Evolutionary conservation across 345 rosid genomes (phyloP).

Genomic region (Aquilaria malaccensis): DNA sequence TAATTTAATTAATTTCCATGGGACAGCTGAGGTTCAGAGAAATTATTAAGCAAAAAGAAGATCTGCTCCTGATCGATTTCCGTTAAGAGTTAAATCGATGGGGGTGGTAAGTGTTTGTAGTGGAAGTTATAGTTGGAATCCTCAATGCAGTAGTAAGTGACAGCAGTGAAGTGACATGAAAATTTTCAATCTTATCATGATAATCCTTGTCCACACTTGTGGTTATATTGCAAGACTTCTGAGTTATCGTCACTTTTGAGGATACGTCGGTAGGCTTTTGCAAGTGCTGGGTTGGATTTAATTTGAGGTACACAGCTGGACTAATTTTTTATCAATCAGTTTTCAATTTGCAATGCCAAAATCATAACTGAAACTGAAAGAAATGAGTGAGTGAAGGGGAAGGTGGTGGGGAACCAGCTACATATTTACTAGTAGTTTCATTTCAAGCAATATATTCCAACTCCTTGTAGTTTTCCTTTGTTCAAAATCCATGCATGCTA

Average conservation of each 20-base stretch:
- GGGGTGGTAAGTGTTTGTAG: neutral
- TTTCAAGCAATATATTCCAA: too few species aligned
- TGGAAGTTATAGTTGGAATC: constrained; percentile 11
- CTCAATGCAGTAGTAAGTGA: constrained; percentile 4
- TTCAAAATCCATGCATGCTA: too few species aligned
- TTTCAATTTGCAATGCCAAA: too few species aligned
- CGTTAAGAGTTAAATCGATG: neutral
- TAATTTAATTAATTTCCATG: neutral
- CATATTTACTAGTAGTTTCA: too few species aligned
- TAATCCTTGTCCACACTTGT: constrained; percentile 8
- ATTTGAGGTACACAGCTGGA: constrained; percentile 1
- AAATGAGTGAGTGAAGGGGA: too few species aligned
- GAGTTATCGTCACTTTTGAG: constrained; percentile 1
- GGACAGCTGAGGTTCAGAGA: neutral
- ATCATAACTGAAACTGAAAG: too few species aligned
- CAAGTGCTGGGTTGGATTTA: constrained; percentile 20
- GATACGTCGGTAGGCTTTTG: constrained; percentile 11
- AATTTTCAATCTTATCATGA: constrained; percentile 8
- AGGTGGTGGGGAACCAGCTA: too few species aligned
- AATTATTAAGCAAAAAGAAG: neutral
- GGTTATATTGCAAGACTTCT: constrained; percentile 12
- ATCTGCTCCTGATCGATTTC: neutral
- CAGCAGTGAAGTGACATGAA: constrained; percentile 7
- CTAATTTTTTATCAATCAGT: too few species aligned
- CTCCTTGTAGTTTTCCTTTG: too few species aligned